Percentiles rank a stretch among this genome's conserved stretches.
Evolutionary conservation across 2,329 filamentous ascomycete species (phyloP).

Genomic region (Penicillium sp.): DNA sequence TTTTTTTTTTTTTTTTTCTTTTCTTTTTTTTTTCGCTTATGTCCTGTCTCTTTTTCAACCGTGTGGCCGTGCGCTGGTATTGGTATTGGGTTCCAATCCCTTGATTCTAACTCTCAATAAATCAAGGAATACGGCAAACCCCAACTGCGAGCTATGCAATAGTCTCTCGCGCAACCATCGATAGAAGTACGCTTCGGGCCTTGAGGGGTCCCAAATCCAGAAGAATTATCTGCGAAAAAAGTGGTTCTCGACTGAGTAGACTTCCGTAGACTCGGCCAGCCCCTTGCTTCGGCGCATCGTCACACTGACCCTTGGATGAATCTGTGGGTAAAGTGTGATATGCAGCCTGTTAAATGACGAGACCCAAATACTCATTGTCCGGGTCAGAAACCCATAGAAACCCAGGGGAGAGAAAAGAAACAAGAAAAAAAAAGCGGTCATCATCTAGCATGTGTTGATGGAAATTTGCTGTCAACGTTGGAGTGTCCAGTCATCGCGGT

Average conservation of each 20-base stretch:
- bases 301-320: constrained; percentile 22
- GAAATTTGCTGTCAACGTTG: not conserved
- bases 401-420: not conserved
- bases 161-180: not conserved
- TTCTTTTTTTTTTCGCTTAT: not conserved
- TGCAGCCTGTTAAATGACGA: not conserved
- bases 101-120: not conserved
- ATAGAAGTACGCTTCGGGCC: not conserved
- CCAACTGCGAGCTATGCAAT: constrained; percentile 2
- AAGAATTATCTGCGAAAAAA: not conserved
- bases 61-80: not conserved
- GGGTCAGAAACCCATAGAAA: not conserved
- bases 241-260: constrained; percentile 2
- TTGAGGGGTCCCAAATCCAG: not conserved
- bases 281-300: constrained; percentile 23
- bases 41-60: not conserved
- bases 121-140: not conserved
- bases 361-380: not conserved
- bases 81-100: not conserved
- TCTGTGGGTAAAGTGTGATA: not conserved
- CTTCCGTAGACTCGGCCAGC: constrained; percentile 17
- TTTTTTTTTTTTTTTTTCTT: not conserved
- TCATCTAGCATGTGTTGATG: not conserved
- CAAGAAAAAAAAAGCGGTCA: not conserved
- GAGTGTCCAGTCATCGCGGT: constrained; percentile 1